A percentile compares a stretch with the other conserved stretches of the same genome.
Evolutionary conservation across 805 yeast genomes (phyloP).

Genomic region (Suhomyces kilbournensis): DNA sequence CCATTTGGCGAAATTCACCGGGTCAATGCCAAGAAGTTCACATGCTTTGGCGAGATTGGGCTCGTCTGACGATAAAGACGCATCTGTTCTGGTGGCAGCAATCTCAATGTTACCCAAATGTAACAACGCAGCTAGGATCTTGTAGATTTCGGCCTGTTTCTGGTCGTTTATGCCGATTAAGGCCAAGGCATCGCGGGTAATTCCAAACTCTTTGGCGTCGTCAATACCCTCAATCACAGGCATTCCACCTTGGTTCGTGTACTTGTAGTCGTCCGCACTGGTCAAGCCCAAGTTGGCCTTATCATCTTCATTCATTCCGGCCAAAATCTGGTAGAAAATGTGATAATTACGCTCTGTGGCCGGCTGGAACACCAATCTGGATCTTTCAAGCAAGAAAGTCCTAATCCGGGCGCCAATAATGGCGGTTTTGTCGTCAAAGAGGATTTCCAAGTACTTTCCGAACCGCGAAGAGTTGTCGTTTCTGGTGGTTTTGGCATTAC

Average conservation of each 20-base stretch:
- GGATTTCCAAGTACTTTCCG: constrained; percentile 91
- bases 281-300: constrained; percentile 60
- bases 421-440: constrained; percentile 69
- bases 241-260: constrained; percentile 87
- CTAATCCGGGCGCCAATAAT: constrained; percentile 94
- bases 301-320: constrained; percentile 61
- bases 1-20: constrained; percentile 81
- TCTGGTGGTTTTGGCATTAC: constrained; percentile 96
- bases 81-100: constrained; percentile 79
- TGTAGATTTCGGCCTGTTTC: constrained; percentile 67
- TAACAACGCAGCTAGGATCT: constrained; percentile 79
- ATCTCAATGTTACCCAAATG: constrained; percentile 92
- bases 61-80: constrained; percentile 79
- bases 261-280: constrained; percentile 65
- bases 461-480: constrained; percentile 97
- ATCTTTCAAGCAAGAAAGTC: constrained; percentile 88
- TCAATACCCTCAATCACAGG: constrained; percentile 71
- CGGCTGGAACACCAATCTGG: constrained; percentile 93
- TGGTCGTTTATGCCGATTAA: constrained; percentile 69
- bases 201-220: constrained; percentile 73
- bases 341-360: constrained; percentile 89
- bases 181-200: constrained; percentile 71
- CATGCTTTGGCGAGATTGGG: constrained; percentile 80
- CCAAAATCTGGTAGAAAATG: constrained; percentile 84
- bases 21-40: constrained; percentile 77